phyloP scores from a whole-genome alignment of 257 asterid genomes.

The Forsythia suspensa region DNA sequence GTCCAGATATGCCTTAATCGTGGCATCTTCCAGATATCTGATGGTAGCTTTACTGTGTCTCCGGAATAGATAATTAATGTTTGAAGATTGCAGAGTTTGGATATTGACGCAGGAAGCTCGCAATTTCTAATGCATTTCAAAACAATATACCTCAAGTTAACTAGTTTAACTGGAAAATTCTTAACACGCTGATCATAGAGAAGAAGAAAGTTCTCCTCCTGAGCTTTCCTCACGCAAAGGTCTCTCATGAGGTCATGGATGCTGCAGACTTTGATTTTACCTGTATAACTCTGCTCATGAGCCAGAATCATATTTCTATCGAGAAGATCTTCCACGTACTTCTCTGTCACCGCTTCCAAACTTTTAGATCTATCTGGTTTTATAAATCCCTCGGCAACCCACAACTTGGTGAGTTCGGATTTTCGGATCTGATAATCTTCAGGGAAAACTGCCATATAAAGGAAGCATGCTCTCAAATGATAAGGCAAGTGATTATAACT shows the following conservation, averaged over 20 bases:
- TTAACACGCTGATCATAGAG: too few species aligned
- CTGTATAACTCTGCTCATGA: neutral
- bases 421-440: neutral
- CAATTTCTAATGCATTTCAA: neutral
- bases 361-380: neutral
- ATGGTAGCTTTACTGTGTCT: neutral
- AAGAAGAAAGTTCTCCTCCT: conserved; percentile 20
- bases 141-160: conserved; percentile 20
- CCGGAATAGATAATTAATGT: neutral
- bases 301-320: conserved; percentile 10
- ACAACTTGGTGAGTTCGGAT: conserved; percentile 1
- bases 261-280: neutral
- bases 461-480: too few species aligned
- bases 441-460: too few species aligned
- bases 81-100: conserved; percentile 25
- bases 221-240: conserved; percentile 25
- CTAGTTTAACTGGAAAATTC: neutral
- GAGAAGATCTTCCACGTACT: conserved; percentile 1
- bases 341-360: conserved; percentile 4
- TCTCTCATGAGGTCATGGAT: conserved; percentile 16
- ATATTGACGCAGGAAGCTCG: conserved; percentile 8
- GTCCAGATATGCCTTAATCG: conserved; percentile 23
- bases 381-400: conserved; percentile 17
- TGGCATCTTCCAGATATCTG: conserved; percentile 22
- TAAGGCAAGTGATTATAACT: too few species aligned